Conservation (phyloP, 192 early-diverging fungal species). For the Umbelopsis sp. region DNA sequence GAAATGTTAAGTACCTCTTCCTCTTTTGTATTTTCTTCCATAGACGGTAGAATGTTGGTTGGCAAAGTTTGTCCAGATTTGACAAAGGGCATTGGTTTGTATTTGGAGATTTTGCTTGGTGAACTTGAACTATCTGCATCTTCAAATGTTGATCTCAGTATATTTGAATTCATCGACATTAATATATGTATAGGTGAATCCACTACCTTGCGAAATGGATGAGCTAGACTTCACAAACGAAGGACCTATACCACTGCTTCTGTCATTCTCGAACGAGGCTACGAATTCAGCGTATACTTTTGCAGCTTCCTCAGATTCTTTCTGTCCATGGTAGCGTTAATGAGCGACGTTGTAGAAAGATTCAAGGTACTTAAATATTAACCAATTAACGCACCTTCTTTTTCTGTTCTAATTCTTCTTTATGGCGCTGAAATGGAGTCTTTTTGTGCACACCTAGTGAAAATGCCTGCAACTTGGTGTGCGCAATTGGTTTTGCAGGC, state of each 20-base stretch:
- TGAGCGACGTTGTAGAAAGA: not conserved
- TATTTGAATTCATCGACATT: not conserved
- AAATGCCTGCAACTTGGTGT: constrained; percentile 69
- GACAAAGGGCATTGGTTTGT: constrained; percentile 37
- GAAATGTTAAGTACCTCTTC: constrained; percentile 13
- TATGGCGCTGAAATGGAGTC: constrained; percentile 74
- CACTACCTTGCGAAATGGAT: constrained; percentile 44
- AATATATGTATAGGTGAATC: not conserved
- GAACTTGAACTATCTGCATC: not conserved
- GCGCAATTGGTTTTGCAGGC: constrained; percentile 52
- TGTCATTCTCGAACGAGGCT: constrained; percentile 74
- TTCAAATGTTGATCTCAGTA: no score
- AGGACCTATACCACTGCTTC: constrained; percentile 34
- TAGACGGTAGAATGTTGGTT: not conserved
- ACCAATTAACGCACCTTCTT: constrained; percentile 59
- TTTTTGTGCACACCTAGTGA: constrained; percentile 70
- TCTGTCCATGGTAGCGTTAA: constrained; percentile 33
- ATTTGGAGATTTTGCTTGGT: not conserved
- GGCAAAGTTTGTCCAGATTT: constrained; percentile 37
- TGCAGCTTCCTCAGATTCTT: constrained; percentile 79
- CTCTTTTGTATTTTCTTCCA: constrained; percentile 31
- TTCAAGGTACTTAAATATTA: not conserved
- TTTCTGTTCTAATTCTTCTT: constrained; percentile 72
- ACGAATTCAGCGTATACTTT: constrained; percentile 80
- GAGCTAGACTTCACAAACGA: constrained; percentile 56